Evolutionary conservation across 306 rosid genomes (phyloP).

Genomic region (Casuarina equisetifolia): DNA sequence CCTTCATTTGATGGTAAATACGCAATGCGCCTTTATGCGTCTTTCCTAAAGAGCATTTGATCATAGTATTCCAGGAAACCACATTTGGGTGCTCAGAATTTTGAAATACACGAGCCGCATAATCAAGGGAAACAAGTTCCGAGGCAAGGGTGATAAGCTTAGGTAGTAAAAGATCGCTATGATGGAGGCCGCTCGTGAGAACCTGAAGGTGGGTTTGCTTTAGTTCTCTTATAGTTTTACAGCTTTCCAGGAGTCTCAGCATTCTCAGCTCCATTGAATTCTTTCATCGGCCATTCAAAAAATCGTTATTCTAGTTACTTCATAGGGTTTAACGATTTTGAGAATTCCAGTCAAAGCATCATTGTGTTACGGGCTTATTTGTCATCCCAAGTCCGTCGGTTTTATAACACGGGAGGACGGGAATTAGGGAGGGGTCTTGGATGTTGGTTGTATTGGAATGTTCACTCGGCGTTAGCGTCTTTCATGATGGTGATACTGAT

Average conservation of each 20-base stretch:
- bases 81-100: conserved; percentile 20
- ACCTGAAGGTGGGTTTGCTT: conserved; percentile 34
- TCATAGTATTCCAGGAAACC: conserved; percentile 23
- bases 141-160: conserved; percentile 29
- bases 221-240: conserved; percentile 24
- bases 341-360: too few species aligned
- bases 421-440: too few species aligned
- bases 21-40: conserved; percentile 19
- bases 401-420: too few species aligned
- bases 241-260: conserved; percentile 12
- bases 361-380: too few species aligned
- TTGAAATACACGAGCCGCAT: conserved; percentile 18
- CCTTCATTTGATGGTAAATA: conserved; percentile 27
- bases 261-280: conserved; percentile 11
- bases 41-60: conserved; percentile 24
- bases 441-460: too few species aligned
- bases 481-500: too few species aligned
- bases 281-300: background rate
- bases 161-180: conserved; percentile 18
- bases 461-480: too few species aligned
- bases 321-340: background rate
- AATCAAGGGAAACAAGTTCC: conserved; percentile 24
- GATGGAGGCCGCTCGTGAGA: conserved; percentile 26
- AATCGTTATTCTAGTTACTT: background rate
- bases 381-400: too few species aligned